Conservation (phyloP, 2,329 filamentous ascomycete species). For the Stachybotrys chlorohalonatus region DNA sequence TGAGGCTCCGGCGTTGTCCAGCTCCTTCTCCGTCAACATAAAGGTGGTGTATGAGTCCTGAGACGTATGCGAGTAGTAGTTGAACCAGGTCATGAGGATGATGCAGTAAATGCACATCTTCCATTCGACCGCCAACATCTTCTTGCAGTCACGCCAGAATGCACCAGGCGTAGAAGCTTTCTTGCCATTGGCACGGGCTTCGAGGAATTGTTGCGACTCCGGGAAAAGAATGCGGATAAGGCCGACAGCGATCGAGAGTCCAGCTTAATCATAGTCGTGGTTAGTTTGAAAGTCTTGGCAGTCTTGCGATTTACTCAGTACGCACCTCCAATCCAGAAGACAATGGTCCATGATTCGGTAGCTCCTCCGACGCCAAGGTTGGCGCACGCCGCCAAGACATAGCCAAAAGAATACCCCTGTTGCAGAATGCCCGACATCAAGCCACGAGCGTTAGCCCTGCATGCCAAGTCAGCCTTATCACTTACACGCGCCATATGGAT, state of each 20-base stretch:
- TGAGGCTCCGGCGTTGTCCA: constrained; percentile 53
- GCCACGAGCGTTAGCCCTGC: constrained; percentile 54
- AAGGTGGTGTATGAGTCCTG: constrained; percentile 80
- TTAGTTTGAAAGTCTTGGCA: not conserved
- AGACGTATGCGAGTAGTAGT: constrained; percentile 68
- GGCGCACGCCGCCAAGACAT: constrained; percentile 67
- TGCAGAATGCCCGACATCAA: constrained; percentile 77
- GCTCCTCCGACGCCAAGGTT: constrained; percentile 63
- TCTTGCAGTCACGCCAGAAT: constrained; percentile 62
- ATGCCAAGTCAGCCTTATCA: constrained; percentile 3
- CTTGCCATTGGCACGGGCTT: constrained; percentile 54
- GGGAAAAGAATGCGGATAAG: constrained; percentile 59
- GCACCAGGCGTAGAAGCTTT: constrained; percentile 32
- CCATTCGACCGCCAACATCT: constrained; percentile 64
- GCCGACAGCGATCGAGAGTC: constrained; percentile 59
- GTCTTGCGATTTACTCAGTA: constrained; percentile 1
- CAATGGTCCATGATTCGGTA: constrained; percentile 60
- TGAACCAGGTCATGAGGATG: constrained; percentile 71
- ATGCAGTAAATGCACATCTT: constrained; percentile 69
- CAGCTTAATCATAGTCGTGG: constrained; percentile 28
- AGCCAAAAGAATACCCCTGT: constrained; percentile 73
- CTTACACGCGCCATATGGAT: not conserved
- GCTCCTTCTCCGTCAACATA: constrained; percentile 63
- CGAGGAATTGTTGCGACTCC: constrained; percentile 66
- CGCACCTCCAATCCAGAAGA: constrained; percentile 60